Base-by-base conservation (phyloP, 805 yeast genomes). In the Scheffersomyces amazonensis region DNA sequence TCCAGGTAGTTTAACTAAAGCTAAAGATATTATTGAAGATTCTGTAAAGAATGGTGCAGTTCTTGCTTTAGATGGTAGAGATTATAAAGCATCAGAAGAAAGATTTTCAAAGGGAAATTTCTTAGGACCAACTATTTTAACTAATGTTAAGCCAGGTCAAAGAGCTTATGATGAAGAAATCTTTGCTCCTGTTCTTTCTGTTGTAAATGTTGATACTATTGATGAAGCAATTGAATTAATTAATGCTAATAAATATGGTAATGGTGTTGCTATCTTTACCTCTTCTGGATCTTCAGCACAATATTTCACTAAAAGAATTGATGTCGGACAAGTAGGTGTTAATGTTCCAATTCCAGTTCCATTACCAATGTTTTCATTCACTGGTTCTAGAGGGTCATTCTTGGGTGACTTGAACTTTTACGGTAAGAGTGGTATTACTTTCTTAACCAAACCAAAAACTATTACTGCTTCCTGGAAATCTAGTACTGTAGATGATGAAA, bases 301-400 rank as follows among this genome's bases (percentile, higher is more conserved):
- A 60, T 77, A 78, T 56, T 83, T 83, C 69, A 81, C 75, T 57
- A 78, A 73, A 62, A 72, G 78, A 47, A 76, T 82, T 44, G 84
- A 81, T 42, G 79, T 82, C 39, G 90, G 90, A 22, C 89, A 83
- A 62, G 85, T 83, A 35, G 90, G 90, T 39, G 71, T 83, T 49
- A 83, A 83, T 52, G 87, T 83, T 25, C 89, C 90, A 12, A 83
- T 83, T 44, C 90, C 90, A 4, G 90, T 83, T 15, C 90, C 90
- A 35, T 66, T 83, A 58, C 89, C 90, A 42, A 80, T 83, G 86
- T 83, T 83, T 62, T 80, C 87, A 3, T 83, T 83, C 67, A 83
- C 90, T 10, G 90, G 90, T 19, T 78, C 77, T 60, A 81, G 81
- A 64, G 84, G 79, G 27, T 80, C 87, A 5, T 82, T 83, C 75